Base-by-base conservation (phyloP, 352 stramenopile genomes). In the Plasmopara viticola region DNA sequence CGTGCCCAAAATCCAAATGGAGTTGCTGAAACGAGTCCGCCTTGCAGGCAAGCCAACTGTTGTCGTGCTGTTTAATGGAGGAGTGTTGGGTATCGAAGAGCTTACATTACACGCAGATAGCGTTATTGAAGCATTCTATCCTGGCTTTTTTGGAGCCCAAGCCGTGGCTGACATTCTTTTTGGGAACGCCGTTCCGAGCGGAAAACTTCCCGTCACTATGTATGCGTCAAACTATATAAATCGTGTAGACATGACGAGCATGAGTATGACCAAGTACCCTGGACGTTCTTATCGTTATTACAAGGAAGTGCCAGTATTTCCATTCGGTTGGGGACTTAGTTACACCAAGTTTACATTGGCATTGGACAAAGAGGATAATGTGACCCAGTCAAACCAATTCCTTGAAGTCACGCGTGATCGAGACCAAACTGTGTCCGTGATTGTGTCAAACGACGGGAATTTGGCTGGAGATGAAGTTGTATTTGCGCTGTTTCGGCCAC, bases 201-300 rank as follows among this genome's bases (percentile, higher is more conserved):
- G 83, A 29, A 90, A 94, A 42, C 64, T 96, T 0, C 80, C 86
- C 0, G 79, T 95, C 35, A 95, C 88, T 6, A 93, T 97, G 68
- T 94, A 93, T 20, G 66, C 68, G 4, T 90, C 80, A 5, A 75
- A 84, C 47, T 94, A 90, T 48, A 64, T 90, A n/a, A 51, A 84
- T 13, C 56, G 56, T 1, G 70, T 95, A 9, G 48, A 78, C 8
- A 93, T 94, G 75, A 87, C 78, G 63, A 92, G 84, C 55, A 95
- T 96, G 83, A 83, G 81, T 68, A 96, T 97, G 87, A 94, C 83
- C 33, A 62, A 72, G 49, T 86, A 84, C 48, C 88, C 88, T 5
- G 90, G 90, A 3, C 80, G 89, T 8, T 95, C 87, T n/a, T 96
- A 97, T 58, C 72, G 86, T 2, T 97, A 97, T 60, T 97, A 84